A percentile compares a stretch with the other conserved stretches of the same genome.
phyloP scores from a whole-genome alignment of 139 green algal genomes.

The Tetradesmus lagerheimii region DNA sequence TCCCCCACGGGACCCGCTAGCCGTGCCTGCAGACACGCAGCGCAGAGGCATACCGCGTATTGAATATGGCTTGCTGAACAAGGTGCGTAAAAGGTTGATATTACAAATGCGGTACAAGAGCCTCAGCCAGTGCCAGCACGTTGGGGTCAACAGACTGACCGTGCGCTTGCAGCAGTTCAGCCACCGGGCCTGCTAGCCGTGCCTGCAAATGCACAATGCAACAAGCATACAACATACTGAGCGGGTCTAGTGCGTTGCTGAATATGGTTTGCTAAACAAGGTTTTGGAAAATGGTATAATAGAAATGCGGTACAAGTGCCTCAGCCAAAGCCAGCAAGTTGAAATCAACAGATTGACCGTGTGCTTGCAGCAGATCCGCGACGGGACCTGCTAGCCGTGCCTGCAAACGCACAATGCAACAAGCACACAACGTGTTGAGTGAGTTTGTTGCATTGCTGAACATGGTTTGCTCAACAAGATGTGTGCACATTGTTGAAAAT shows the following conservation, averaged over 20 bases:
- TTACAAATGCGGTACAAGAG: too few relatives aligned
- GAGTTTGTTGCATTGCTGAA: too few relatives aligned
- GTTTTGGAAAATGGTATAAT: too few relatives aligned
- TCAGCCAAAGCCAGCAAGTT: conserved; percentile 78
- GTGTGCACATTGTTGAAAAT: too few relatives aligned
- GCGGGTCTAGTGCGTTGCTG: too few relatives aligned
- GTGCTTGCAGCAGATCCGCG: conserved; percentile 74
- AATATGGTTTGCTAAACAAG: too few relatives aligned
- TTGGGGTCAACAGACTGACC: conserved; percentile 86
- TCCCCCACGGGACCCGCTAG: conserved; percentile 74
- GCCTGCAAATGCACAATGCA: conserved; percentile 47
- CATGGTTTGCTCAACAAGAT: too few relatives aligned
- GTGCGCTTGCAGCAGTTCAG: conserved; percentile 77
- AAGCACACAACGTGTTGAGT: background rate
- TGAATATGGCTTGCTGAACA: too few relatives aligned
- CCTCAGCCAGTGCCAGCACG: conserved; percentile 77
- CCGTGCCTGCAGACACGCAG: conserved; percentile 51
- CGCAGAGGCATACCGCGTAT: background rate
- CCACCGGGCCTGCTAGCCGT: conserved; percentile 71
- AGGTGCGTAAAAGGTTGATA: too few relatives aligned
- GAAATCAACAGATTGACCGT: conserved; percentile 82
- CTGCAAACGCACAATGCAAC: conserved; percentile 23
- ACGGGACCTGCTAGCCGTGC: conserved; percentile 73
- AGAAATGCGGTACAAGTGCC: too few relatives aligned
- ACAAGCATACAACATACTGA: background rate